Percentiles rank a stretch among this genome's conserved stretches.
These are phyloP conservation scores for Clohesyomyces aquaticus DNA, from an alignment of 495 filamentous ascomycete species.

Conservation along the genomic window DNA sequence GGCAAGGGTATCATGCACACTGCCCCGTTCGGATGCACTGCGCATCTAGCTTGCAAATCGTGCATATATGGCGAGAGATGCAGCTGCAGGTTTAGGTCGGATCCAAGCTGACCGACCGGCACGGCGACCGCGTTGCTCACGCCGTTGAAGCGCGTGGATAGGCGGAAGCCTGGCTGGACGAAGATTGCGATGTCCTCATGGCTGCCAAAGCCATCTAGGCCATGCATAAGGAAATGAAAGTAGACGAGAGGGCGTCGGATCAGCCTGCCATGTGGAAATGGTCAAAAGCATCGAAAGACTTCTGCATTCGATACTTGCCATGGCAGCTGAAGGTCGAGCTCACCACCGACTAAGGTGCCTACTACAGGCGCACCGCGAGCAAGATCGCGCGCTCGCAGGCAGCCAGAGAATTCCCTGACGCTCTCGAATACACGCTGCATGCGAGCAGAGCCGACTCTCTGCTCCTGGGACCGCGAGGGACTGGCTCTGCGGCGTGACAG, in stretches of 20 bases:
- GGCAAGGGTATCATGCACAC: constrained; percentile 40
- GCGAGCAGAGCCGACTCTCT: constrained; percentile 11
- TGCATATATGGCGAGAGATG: constrained; percentile 35
- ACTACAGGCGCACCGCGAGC: not conserved
- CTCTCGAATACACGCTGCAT: constrained; percentile 8
- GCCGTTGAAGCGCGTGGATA: constrained; percentile 36
- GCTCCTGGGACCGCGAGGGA: constrained; percentile 13
- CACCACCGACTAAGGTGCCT: constrained; percentile 7
- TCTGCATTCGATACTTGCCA: constrained; percentile 3
- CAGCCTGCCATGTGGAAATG: constrained; percentile 27
- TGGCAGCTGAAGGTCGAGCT: constrained; percentile 30
- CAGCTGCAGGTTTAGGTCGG: constrained; percentile 36
- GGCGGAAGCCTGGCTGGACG: constrained; percentile 11
- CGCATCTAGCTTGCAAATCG: constrained; percentile 34
- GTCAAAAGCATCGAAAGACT: constrained; percentile 20
- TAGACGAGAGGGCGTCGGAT: constrained; percentile 18
- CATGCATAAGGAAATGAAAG: constrained; percentile 33
- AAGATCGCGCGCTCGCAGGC: constrained; percentile 11
- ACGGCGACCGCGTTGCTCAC: constrained; percentile 32
- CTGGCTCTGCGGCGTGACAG: constrained; percentile 3
- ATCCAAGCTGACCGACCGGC: constrained; percentile 39
- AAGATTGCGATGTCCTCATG: constrained; percentile 34
- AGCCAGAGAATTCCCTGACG: not conserved
- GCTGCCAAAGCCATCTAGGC: constrained; percentile 3
- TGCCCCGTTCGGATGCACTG: constrained; percentile 37